Conservation (phyloP, 1,139 yeast species). For the Kodamaea alishanica region DNA sequence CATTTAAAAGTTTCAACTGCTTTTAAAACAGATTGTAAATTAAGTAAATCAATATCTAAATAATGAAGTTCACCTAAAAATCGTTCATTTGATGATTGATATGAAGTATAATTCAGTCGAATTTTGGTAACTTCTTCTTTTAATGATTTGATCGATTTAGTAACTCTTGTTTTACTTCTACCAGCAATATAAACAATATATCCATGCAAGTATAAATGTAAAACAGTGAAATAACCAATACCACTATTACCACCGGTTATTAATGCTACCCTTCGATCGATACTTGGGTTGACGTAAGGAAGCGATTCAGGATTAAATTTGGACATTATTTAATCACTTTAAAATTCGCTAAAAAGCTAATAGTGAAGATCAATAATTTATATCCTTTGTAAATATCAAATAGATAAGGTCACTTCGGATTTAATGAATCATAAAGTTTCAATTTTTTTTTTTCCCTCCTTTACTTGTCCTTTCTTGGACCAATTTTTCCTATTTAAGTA, state of each 20-base stretch:
- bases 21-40: constrained; percentile 51
- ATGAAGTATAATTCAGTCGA: constrained; percentile 8
- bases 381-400: too few relatives aligned
- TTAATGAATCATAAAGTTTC: too few relatives aligned
- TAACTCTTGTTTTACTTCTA: constrained; percentile 33
- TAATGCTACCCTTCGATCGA: constrained; percentile 37
- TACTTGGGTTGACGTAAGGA: constrained; percentile 31
- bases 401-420: too few relatives aligned
- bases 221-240: constrained; percentile 41
- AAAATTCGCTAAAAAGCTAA: too few relatives aligned
- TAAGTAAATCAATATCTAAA: constrained; percentile 61
- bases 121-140: constrained; percentile 16
- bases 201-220: constrained; percentile 44
- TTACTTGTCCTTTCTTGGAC: too few relatives aligned
- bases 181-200: constrained; percentile 42
- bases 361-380: too few relatives aligned
- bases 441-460: too few relatives aligned
- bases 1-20: constrained; percentile 51
- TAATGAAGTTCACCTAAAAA: constrained; percentile 56
- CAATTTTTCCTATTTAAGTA: too few relatives aligned
- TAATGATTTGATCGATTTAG: constrained; percentile 35
- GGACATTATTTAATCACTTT: neutral
- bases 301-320: constrained; percentile 24
- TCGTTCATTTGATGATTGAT: constrained; percentile 11
- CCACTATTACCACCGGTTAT: constrained; percentile 48